A percentile compares a stretch with the other conserved stretches of the same genome.
phyloP scores from a whole-genome alignment of 495 filamentous ascomycete genomes.

The Cercophora scortea region DNA sequence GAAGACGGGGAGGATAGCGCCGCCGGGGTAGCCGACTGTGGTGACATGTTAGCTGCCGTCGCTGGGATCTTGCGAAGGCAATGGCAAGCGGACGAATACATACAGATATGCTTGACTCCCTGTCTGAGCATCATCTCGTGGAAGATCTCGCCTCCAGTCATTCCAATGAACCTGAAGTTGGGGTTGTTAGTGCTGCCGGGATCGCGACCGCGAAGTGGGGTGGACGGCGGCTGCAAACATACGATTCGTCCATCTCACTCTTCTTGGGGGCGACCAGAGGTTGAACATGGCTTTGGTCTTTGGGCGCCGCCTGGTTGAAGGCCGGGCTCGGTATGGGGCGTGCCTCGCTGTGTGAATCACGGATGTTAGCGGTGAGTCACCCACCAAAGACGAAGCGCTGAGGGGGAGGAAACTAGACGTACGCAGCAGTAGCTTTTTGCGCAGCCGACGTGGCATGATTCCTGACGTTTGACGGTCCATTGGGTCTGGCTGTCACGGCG shows the following conservation, averaged over 20 bases:
- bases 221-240: slow-evolving; percentile 25
- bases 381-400: not conserved
- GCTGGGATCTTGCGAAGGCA: too few species aligned
- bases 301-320: slow-evolving; percentile 50
- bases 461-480: slow-evolving; percentile 21
- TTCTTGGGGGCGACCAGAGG: slow-evolving; percentile 54
- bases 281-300: slow-evolving; percentile 50
- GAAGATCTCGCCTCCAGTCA: slow-evolving; percentile 94
- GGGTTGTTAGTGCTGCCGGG: slow-evolving; percentile 19
- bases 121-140: slow-evolving; percentile 98
- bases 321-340: slow-evolving; percentile 56
- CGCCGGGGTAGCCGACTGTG: slow-evolving; percentile 64
- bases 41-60: slow-evolving; percentile 12
- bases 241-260: slow-evolving; percentile 70
- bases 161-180: slow-evolving; percentile 72
- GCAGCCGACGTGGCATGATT: slow-evolving; percentile 31
- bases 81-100: slow-evolving; percentile 28
- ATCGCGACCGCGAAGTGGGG: not conserved
- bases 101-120: slow-evolving; percentile 85
- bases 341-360: slow-evolving; percentile 20
- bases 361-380: slow-evolving; percentile 25
- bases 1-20: slow-evolving; percentile 77
- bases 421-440: slow-evolving; percentile 13
- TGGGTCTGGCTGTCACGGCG: slow-evolving; percentile 20
- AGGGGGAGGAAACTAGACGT: not conserved